Evolutionary conservation across 805 yeast species (phyloP), one percentile per base, ranked within the genome.

Genomic region (Saccharomycopsis babjevae): DNA sequence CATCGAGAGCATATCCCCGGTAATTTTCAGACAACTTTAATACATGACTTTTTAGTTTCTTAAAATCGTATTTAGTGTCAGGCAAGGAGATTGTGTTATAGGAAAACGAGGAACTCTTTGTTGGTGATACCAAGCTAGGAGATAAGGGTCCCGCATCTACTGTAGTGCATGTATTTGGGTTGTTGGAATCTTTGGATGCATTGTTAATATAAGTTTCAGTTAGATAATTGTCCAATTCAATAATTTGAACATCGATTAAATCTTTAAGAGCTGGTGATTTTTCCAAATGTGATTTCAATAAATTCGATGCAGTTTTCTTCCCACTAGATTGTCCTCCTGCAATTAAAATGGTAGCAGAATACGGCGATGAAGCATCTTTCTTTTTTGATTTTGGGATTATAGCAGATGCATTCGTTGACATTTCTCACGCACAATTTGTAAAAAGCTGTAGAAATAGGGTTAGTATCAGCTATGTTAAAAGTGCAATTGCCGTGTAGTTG

Each of bases 301-400:
- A 22, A 1, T 58, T 40, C n/a, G 59, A 59, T 18, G 60, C 62
- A 18, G 63, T 59, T 7, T 25, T 22, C 38, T 64, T 64, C 5
- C 66, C 66, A 40, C 65, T 50, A 20, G 59, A 57, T 38, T 61
- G 64, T 22, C 66, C 66, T 8, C 66, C 66, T 25, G 61, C 66
- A 4, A 64, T 59, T 18, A 64, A 40, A 16, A 64, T 62, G 3
- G 60, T 54, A 5, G 52, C 64, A 25, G 52, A 42, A 15, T 30
- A 50, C 13, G 36, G 38, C 6, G 60, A 25, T 32, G 57, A 34
- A 13, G 25, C 18, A 39, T 43, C 59, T 39, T 50, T 58, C 20
- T 54, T 58, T 55, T 18, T 36, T 20, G 28, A 6, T 30, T 36
- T 38, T 16, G 40, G 57, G 16, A 38, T 13, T 20, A 38, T 34